phyloP scores from a whole-genome alignment of 495 filamentous ascomycete species.

The Lasiosphaeria miniovina region DNA sequence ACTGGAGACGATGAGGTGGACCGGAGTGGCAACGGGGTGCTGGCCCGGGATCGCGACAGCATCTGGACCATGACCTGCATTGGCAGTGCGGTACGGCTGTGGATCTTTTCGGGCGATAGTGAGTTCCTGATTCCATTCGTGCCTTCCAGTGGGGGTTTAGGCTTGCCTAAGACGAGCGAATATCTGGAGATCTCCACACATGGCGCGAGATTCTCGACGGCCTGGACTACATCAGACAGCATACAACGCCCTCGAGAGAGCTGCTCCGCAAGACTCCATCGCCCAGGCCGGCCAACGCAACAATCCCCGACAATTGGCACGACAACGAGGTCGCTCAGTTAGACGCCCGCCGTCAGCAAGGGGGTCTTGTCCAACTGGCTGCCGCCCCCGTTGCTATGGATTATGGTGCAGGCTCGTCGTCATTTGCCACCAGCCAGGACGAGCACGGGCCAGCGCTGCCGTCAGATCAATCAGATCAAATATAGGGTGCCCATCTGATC shows the following conservation, averaged over 20 bases:
- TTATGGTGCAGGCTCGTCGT: background rate
- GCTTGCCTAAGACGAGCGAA: conserved; percentile 13
- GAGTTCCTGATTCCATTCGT: conserved; percentile 16
- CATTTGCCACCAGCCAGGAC: too few species aligned
- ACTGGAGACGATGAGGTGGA: too few species aligned
- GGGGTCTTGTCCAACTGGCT: too few species aligned
- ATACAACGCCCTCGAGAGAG: conserved; percentile 8
- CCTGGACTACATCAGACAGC: conserved; percentile 12
- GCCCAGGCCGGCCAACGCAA: conserved; percentile 18
- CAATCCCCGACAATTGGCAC: conserved; percentile 14
- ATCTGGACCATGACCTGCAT: conserved; percentile 20
- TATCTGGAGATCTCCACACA: conserved; percentile 18
- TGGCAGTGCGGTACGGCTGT: conserved; percentile 14
- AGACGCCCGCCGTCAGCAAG: conserved; percentile 13
- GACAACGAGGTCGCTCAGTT: conserved; percentile 17
- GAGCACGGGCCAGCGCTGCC: too few species aligned
- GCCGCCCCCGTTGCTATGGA: conserved; percentile 1
- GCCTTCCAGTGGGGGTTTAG: conserved; percentile 9
- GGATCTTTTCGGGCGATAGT: conserved; percentile 11
- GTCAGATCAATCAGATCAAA: too few species aligned
- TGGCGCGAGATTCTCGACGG: conserved; percentile 13
- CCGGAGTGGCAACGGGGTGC: too few species aligned
- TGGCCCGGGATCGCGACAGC: too few species aligned
- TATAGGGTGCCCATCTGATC: too few species aligned
- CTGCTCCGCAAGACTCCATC: conserved; percentile 14